A percentile compares a stretch with the other conserved stretches of the same genome.
Evolutionary conservation across 331 rosid species (phyloP).

Genomic region (Malus hybrid): DNA sequence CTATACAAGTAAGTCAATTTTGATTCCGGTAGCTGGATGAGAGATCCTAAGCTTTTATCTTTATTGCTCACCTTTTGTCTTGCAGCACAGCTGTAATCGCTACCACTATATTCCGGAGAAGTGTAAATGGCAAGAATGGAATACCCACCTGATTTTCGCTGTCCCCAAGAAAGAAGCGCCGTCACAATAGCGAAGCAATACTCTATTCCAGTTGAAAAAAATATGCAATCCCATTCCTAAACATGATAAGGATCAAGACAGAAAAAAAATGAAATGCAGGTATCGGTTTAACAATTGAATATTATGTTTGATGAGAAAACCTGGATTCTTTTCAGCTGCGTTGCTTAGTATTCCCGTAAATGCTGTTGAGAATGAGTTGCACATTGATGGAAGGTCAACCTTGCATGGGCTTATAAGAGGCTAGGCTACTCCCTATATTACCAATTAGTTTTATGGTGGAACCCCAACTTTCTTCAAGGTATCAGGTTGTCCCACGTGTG

Average conservation of each 20-base stretch:
- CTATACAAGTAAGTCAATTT: too few species aligned
- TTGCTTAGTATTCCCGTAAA: conserved; percentile 77
- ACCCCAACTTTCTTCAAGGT: too few species aligned
- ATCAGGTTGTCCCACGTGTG: too few species aligned
- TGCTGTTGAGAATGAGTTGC: not conserved
- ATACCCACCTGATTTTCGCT: conserved; percentile 50
- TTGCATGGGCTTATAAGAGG: too few species aligned
- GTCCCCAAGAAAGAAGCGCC: conserved; percentile 90
- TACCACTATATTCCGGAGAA: not conserved
- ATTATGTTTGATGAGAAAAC: conserved; percentile 23
- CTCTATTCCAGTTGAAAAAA: conserved; percentile 87
- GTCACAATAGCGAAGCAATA: conserved; percentile 80
- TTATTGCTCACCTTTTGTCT: not conserved
- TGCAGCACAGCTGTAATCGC: not conserved
- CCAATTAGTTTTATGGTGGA: too few species aligned
- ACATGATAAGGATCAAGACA: conserved; percentile 9
- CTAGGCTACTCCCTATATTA: too few species aligned
- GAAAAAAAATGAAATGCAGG: not conserved
- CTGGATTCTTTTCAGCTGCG: conserved; percentile 73
- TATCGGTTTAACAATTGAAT: not conserved
- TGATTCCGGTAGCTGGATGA: not conserved
- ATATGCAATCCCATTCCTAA: conserved; percentile 35
- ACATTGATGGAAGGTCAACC: too few species aligned
- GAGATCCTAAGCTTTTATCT: not conserved
- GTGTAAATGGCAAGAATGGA: not conserved